Base-by-base conservation (phyloP, 176 grass and related monocot species). In the Secale cereale region DNA sequence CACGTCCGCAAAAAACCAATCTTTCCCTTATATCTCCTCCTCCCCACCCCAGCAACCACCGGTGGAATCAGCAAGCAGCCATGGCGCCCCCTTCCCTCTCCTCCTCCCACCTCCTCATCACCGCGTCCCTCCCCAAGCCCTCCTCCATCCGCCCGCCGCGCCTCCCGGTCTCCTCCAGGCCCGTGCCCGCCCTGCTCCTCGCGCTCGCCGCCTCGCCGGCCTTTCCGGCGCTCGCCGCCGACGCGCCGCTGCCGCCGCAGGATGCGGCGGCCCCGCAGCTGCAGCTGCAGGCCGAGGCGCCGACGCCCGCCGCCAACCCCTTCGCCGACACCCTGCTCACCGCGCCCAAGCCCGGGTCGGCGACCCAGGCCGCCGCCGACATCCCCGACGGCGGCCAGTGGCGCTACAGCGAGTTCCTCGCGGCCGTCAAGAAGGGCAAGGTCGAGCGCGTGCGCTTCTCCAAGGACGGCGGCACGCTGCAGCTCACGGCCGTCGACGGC, bases 381-480 rank as follows among this genome's bases (percentile, higher is more conserved):
- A 91, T 96, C 84, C 97, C 93, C 1, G 93, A 98, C 11, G 93
- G 91, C 62, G 72, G 86, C 26, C 91, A 94, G 79, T 99, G 97
- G 97, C 89, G 93, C 26, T 99, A 99, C 90, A 96, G 93, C 61
- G 97, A 99, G 85, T 99, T 99, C 88, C 83, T 99, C 22, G 92
- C 65, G 72, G 97, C 97, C 35, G 91, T 99, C 48, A 94, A 94
- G 84, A 88, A 85, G 73, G 97, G 97, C 31, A 99, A 96, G 85
- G 97, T 99, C 3, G 97, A 99, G 83, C 83, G 91, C 78, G 91
- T 99, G 35, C 88, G 93, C 45, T 99, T 99, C 86, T 80, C 92
- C 60, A 99, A 99, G 85, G 97, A 99, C 27, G 91, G 90, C 37
- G 90, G 88, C 0, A 10, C 91, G 0, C 94, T 99, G 50, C 93